Evolutionary conservation across 139 green algal genomes (phyloP), one percentile per base, ranked within the genome.

Genomic region (Pycnococcus provasolii): DNA sequence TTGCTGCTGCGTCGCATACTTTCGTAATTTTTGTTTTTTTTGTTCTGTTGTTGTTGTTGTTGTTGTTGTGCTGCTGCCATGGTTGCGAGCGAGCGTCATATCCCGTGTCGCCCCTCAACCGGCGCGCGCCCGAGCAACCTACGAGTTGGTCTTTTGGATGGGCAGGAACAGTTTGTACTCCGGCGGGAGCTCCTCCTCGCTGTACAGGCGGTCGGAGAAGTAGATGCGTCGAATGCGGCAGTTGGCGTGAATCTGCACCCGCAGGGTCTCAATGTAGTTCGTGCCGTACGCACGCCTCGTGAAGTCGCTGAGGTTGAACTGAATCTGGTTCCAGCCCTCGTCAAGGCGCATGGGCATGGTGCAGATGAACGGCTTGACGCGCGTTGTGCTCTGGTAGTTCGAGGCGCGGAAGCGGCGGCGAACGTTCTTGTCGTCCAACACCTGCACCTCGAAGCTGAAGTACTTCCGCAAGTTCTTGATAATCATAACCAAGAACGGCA

Each of bases 381-480:
- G 80, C 3, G 90, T 96, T 3, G 83, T 92, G 26, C 26, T 26
- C 91, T 97, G 91, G 68, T 95, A 98, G 76, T 96, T 98, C 42
- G 89, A 96, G 0, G 92, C 92, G 1, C 92, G 67, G 84, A 98
- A 98, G 7, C 92, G 79, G 60, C 92, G 74, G n/a, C 86, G 75
- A 9, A 96, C 88, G 63, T 96, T 95, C 82, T 98, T 98, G 87
- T 96, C 91, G 73, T 98, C 92, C 45, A 98, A 79, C 13, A 98
- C 88, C 55, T 83, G 79, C 9, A 98, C 91, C 79, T 98, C 92
- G 53, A 98, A 97, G 72, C 75, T 91, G 82, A 90, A 96, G 78
- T 95, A 96, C 71, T 95, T 94, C 65, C 96, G 91, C 41, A 97
- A 72, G 79, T 97, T 96, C 73, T 98, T 98, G 71, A 98, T 86